These are phyloP conservation scores for Penicillium pulvis DNA, from an alignment of 495 filamentous ascomycete genomes.

Conservation along the genomic window DNA sequence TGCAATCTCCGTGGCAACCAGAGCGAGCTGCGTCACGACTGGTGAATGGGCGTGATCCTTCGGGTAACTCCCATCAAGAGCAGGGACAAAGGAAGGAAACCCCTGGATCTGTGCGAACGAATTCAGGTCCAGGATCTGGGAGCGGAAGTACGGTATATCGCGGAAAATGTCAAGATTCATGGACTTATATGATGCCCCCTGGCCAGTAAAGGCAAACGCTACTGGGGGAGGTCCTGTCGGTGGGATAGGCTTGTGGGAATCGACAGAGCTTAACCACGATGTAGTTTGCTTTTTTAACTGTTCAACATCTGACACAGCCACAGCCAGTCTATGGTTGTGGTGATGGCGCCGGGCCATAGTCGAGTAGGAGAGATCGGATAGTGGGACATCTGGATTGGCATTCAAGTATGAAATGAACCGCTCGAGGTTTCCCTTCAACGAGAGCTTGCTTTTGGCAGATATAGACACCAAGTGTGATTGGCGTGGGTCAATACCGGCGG, in stretches of 20 bases:
- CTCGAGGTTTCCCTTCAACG: slow-evolving; percentile 38
- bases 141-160: slow-evolving; percentile 25
- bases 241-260: neutral
- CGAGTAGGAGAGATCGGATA: slow-evolving; percentile 60
- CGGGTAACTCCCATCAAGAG: neutral
- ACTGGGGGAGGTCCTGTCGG: neutral
- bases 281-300: neutral
- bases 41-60: neutral
- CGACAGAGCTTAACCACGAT: neutral
- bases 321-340: slow-evolving; percentile 53
- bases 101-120: slow-evolving; percentile 26
- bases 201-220: slow-evolving; percentile 67
- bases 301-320: slow-evolving; percentile 8
- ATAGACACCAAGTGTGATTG: slow-evolving; percentile 15
- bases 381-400: slow-evolving; percentile 3
- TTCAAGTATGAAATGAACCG: slow-evolving; percentile 16
- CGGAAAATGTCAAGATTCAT: slow-evolving; percentile 27
- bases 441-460: slow-evolving; percentile 38
- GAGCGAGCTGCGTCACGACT: slow-evolving; percentile 57
- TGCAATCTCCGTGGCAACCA: slow-evolving; percentile 74
- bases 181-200: slow-evolving; percentile 58
- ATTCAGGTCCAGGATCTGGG: slow-evolving; percentile 28
- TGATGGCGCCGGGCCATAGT: slow-evolving; percentile 73
- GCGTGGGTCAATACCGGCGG: too few species aligned
- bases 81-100: slow-evolving; percentile 28